phyloP scores from a whole-genome alignment of 495 filamentous ascomycete species.

The Cryomyces antarcticus region DNA sequence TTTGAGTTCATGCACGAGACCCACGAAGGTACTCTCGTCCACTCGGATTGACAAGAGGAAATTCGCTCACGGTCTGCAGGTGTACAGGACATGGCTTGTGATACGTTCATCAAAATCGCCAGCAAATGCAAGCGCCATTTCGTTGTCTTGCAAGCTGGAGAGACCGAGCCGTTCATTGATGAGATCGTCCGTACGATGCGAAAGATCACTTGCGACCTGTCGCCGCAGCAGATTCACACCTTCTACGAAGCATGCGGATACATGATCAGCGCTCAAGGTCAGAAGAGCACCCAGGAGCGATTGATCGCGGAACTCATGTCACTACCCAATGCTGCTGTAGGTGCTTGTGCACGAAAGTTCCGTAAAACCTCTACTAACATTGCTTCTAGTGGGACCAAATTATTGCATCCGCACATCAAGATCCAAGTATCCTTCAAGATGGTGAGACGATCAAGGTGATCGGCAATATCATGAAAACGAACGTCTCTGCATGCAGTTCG shows the following conservation, averaged over 20 bases:
- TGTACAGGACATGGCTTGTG: slow-evolving; percentile 99
- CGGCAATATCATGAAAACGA: slow-evolving; percentile 99
- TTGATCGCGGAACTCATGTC: slow-evolving; percentile 84
- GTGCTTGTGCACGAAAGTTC: slow-evolving; percentile 3
- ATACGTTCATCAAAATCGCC: slow-evolving; percentile 99
- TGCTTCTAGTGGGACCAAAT: slow-evolving; percentile 61
- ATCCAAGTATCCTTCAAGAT: slow-evolving; percentile 70
- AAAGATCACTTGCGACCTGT: slow-evolving; percentile 85
- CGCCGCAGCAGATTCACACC: slow-evolving; percentile 92
- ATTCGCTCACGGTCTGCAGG: slow-evolving; percentile 29
- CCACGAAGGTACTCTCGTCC: slow-evolving; percentile 53
- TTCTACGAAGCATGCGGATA: slow-evolving; percentile 99
- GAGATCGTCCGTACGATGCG: slow-evolving; percentile 91
- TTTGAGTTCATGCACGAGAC: slow-evolving; percentile 99
- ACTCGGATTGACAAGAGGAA: background rate
- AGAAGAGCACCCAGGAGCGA: slow-evolving; percentile 74
- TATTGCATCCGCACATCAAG: slow-evolving; percentile 60
- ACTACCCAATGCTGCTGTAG: slow-evolving; percentile 63
- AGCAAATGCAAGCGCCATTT: slow-evolving; percentile 96
- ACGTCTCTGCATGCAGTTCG: slow-evolving; percentile 88
- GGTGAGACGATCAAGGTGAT: slow-evolving; percentile 91
- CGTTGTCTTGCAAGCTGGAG: slow-evolving; percentile 83
- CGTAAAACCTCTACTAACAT: slow-evolving; percentile 6
- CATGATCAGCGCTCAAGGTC: slow-evolving; percentile 96
- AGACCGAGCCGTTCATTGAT: slow-evolving; percentile 91